Evolutionary conservation across 208 protist species (phyloP).

Genomic region (Leishmania tropica): DNA sequence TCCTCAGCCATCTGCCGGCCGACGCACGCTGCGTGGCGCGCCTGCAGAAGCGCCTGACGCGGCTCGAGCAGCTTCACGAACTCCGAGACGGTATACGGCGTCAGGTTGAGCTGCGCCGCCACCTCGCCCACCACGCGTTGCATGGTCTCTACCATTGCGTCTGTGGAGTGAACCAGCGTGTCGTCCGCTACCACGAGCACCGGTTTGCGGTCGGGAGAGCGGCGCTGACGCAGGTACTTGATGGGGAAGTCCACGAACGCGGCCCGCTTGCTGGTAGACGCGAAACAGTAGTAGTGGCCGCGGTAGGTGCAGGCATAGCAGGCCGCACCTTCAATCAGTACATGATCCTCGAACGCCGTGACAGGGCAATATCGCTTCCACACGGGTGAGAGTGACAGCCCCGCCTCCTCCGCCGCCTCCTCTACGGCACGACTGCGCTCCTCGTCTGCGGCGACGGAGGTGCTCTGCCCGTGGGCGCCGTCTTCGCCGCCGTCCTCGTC

Average conservation of each 20-base stretch:
- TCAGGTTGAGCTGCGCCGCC: constrained; percentile 12
- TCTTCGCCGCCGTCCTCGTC: constrained; percentile 5
- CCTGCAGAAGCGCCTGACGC: constrained; percentile 27
- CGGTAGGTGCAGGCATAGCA: constrained; percentile 71
- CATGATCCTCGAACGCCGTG: constrained; percentile 58
- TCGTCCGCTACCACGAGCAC: constrained; percentile 67
- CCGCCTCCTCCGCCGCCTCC: constrained; percentile 36
- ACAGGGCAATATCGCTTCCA: constrained; percentile 90
- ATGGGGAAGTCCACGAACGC: constrained; percentile 69
- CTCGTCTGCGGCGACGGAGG: constrained; percentile 42
- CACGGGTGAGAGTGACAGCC: constrained; percentile 32
- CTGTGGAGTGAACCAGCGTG: constrained; percentile 11
- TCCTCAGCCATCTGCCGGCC: constrained; percentile 44
- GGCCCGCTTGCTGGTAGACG: constrained; percentile 50
- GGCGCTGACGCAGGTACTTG: constrained; percentile 47
- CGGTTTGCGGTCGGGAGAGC: constrained; percentile 33
- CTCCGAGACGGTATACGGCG: constrained; percentile 5
- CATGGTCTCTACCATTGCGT: constrained; percentile 10
- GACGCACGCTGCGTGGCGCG: constrained; percentile 29
- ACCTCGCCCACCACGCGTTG: constrained; percentile 10
- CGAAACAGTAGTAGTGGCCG: constrained; percentile 60
- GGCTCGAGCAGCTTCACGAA: constrained; percentile 21
- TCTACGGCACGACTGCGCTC: constrained; percentile 34
- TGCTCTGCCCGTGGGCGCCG: neutral
- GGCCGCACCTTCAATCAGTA: constrained; percentile 75